Percentiles rank a stretch among this genome's conserved stretches.
These are phyloP conservation scores for Mycena sp. DNA, from an alignment of 1,284 basidiomycete species.

Conservation along the genomic window DNA sequence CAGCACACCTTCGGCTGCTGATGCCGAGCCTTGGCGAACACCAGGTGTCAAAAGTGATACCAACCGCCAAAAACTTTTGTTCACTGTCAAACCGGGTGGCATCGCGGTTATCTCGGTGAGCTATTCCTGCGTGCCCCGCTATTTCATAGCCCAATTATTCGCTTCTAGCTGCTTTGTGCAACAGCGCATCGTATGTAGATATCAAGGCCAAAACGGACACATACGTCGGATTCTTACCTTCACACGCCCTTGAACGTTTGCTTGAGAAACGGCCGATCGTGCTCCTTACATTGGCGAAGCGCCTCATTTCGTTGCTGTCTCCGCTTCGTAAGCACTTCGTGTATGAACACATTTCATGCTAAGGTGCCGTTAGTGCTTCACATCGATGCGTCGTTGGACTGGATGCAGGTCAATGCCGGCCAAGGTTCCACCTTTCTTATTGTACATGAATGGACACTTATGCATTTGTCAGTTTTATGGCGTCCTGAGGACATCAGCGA, in stretches of 20 bases:
- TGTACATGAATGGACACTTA: background rate
- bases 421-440: conserved; percentile 49
- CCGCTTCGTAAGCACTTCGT: conserved; percentile 72
- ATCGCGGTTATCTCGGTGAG: conserved; percentile 97
- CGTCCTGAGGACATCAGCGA: conserved; percentile 90
- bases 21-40: conserved; percentile 30
- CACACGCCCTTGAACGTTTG: conserved; percentile 87
- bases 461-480: conserved; percentile 73
- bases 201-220: conserved; percentile 97
- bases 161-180: conserved; percentile 82
- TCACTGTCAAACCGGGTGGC: conserved; percentile 96
- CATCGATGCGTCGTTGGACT: conserved; percentile 97
- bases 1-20: conserved; percentile 24
- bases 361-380: conserved; percentile 78
- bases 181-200: conserved; percentile 94
- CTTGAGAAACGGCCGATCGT: conserved; percentile 96
- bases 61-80: conserved; percentile 71
- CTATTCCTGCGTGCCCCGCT: too few species aligned
- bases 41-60: conserved; percentile 28
- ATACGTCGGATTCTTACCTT: conserved; percentile 95
- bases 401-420: conserved; percentile 97
- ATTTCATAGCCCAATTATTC: too few species aligned
- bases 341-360: conserved; percentile 6
- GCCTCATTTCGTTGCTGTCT: conserved; percentile 92
- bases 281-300: conserved; percentile 94